Percentiles rank a stretch among this genome's conserved stretches.
Conservation (phyloP, 805 yeast species). For the Candida hispaniensis region DNA sequence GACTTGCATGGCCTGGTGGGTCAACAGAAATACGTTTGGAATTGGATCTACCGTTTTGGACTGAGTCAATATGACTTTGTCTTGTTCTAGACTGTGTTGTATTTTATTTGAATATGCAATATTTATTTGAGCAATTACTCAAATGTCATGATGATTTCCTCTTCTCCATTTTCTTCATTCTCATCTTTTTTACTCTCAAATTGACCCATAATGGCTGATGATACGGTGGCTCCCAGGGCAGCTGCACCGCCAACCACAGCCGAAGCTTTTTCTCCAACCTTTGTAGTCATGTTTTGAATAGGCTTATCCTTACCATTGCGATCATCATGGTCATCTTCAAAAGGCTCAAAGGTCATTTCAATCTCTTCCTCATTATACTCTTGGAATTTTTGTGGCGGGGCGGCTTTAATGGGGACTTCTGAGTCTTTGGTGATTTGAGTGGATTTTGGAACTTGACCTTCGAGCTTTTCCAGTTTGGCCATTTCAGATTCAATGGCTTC, state of each 20-base stretch:
- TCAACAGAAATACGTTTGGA: constrained; percentile 19
- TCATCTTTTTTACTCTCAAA: too few relatives aligned
- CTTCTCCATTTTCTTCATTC: too few relatives aligned
- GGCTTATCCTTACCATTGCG: constrained; percentile 18
- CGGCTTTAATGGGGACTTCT: constrained; percentile 11
- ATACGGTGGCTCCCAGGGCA: too few relatives aligned
- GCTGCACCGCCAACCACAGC: constrained; percentile 7
- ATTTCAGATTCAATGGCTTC: constrained; percentile 32
- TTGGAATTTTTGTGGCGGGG: constrained; percentile 4
- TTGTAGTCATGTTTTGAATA: constrained; percentile 6
- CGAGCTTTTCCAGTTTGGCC: constrained; percentile 22
- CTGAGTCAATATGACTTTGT: too few relatives aligned
- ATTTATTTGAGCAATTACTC: constrained; percentile 17
- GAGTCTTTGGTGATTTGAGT: too few relatives aligned
- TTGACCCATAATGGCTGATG: too few relatives aligned
- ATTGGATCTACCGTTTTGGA: too few relatives aligned
- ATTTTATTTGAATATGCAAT: too few relatives aligned
- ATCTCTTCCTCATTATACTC: constrained; percentile 17
- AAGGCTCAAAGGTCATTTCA: constrained; percentile 24
- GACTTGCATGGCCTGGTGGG: constrained; percentile 21
- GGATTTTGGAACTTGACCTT: constrained; percentile 6
- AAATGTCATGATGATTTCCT: constrained; percentile 20
- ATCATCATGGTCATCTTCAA: constrained; percentile 24
- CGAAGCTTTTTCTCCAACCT: background rate
- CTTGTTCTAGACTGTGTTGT: constrained; percentile 3